Percentiles rank a stretch among this genome's conserved stretches.
These are phyloP conservation scores for Syzygium oleosum DNA, from an alignment of 345 rosid species.

Conservation along the genomic window DNA sequence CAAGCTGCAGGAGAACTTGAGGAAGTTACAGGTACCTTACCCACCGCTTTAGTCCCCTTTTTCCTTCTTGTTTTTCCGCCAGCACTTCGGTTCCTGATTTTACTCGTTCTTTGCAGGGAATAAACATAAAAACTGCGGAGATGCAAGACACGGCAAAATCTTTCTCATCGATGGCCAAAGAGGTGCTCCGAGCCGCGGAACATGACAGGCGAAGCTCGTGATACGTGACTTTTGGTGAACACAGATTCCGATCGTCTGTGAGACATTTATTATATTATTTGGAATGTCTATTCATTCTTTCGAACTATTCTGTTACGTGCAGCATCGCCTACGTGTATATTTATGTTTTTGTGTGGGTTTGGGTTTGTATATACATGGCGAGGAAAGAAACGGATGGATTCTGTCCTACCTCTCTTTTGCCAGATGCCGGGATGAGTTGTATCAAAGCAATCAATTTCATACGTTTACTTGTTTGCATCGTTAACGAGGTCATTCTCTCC, in stretches of 20 bases:
- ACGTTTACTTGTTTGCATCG: not conserved
- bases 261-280: not conserved
- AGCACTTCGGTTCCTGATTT: not conserved
- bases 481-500: not conserved
- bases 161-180: slow-evolving; percentile 82
- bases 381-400: not conserved
- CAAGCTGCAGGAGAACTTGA: slow-evolving; percentile 73
- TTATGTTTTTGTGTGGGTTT: not conserved
- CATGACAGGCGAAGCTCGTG: slow-evolving; percentile 37
- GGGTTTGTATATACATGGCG: not conserved
- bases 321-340: not conserved
- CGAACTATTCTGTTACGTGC: not conserved
- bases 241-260: not conserved
- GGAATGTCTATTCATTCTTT: not conserved
- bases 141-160: slow-evolving; percentile 84
- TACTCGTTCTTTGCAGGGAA: slow-evolving; percentile 41
- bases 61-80: not conserved
- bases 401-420: not conserved
- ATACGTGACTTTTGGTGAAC: not conserved
- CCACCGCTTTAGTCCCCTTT: not conserved
- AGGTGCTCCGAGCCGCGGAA: slow-evolving; percentile 56
- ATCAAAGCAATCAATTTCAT: not conserved
- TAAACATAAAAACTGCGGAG: slow-evolving; percentile 55
- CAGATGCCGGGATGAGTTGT: not conserved
- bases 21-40: slow-evolving; percentile 60